Conservation (phyloP, 1,284 basidiomycete species). For the Pisolithus thermaeus region DNA sequence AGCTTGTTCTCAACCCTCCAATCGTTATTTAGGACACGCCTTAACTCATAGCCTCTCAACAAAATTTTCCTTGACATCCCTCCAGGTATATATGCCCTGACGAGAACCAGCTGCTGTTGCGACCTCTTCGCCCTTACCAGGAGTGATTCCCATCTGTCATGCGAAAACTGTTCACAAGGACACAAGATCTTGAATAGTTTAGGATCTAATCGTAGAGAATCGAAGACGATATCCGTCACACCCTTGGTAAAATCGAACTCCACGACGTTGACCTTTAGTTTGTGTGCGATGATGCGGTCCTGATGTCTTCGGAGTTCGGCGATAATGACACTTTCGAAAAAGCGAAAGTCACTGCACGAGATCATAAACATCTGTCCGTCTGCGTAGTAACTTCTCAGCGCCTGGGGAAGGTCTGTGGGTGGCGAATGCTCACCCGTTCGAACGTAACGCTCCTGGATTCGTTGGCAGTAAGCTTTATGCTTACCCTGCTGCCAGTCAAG, state of each 20-base stretch:
- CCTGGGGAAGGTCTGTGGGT: not conserved
- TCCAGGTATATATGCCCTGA: conserved; percentile 24
- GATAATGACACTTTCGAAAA: conserved; percentile 23
- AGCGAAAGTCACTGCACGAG: conserved; percentile 19
- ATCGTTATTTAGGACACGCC: conserved; percentile 6
- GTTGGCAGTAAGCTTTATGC: conserved; percentile 22
- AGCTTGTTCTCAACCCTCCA: not conserved
- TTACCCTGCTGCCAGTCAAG: conserved; percentile 22
- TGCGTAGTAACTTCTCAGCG: not conserved
- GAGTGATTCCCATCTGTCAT: conserved; percentile 22
- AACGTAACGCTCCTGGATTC: conserved; percentile 15
- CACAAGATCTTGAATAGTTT: conserved; percentile 23
- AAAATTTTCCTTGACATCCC: conserved; percentile 24
- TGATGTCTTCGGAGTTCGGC: conserved; percentile 21
- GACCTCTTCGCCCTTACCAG: conserved; percentile 13
- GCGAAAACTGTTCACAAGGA: conserved; percentile 17
- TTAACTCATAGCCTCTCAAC: conserved; percentile 22
- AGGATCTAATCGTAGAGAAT: conserved; percentile 14
- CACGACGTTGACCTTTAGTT: conserved; percentile 20
- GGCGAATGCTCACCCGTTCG: conserved; percentile 13
- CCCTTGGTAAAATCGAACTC: conserved; percentile 21
- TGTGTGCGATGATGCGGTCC: conserved; percentile 7
- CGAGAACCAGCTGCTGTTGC: conserved; percentile 15
- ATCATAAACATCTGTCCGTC: conserved; percentile 19
- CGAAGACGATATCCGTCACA: conserved; percentile 12